A percentile compares a stretch with the other conserved stretches of the same genome.
Evolutionary conservation across 2,329 filamentous ascomycete species (phyloP).

Genomic region (Calonectria hawksworthii): DNA sequence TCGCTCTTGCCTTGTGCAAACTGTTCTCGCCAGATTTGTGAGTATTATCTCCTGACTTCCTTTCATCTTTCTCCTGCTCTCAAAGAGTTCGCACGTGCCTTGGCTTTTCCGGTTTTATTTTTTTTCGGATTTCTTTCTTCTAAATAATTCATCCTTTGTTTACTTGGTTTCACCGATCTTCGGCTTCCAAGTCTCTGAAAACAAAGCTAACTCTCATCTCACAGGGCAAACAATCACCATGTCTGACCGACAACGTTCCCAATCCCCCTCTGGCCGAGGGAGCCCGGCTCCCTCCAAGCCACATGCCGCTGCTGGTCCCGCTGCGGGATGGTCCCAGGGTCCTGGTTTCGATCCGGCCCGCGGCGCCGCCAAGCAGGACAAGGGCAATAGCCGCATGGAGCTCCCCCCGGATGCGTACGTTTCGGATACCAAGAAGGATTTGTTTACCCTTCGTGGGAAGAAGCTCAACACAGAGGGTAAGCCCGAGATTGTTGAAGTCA

Average conservation of each 20-base stretch:
- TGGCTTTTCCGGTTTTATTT: not conserved
- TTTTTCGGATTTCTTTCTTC: not conserved
- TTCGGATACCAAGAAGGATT: constrained; percentile 49
- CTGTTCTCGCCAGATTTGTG: not conserved
- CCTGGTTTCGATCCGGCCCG: constrained; percentile 62
- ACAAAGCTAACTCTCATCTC: not conserved
- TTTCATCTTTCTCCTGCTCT: not conserved
- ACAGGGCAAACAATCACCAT: constrained; percentile 36
- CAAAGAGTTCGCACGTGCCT: not conserved
- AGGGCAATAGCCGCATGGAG: constrained; percentile 66
- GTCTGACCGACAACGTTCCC: constrained; percentile 52
- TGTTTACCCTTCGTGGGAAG: constrained; percentile 52
- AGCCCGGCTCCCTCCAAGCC: constrained; percentile 38
- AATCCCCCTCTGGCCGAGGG: constrained; percentile 35
- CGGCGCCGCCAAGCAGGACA: constrained; percentile 49
- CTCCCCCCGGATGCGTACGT: constrained; percentile 70
- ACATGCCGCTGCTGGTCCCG: constrained; percentile 26
- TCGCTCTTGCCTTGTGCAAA: not conserved
- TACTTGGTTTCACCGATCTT: not conserved
- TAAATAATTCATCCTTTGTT: constrained; percentile 7
- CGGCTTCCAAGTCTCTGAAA: too few relatives aligned
- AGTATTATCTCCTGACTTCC: not conserved
- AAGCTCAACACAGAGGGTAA: constrained; percentile 71
- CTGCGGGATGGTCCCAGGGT: constrained; percentile 43
- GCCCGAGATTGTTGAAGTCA: constrained; percentile 71